A percentile compares a stretch with the other conserved stretches of the same genome.
phyloP scores from a whole-genome alignment of 257 asterid species.

The Coffea eugenioides region DNA sequence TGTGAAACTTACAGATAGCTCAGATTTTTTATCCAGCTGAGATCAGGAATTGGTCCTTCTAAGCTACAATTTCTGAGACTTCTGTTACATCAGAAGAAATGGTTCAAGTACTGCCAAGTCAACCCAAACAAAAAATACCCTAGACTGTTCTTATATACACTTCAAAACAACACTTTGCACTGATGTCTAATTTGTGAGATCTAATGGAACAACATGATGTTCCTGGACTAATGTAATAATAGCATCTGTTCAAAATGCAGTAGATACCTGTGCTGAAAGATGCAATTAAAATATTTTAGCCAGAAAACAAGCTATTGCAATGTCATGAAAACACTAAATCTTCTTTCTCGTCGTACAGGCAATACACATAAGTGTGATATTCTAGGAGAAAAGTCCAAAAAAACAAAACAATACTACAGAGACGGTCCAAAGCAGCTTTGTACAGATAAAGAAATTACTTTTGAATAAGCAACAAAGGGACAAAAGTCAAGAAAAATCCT shows the following conservation, averaged over 20 bases:
- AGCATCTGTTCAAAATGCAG: neutral
- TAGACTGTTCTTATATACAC: neutral
- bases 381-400: neutral
- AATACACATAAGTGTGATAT: neutral
- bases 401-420: neutral
- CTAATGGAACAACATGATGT: neutral
- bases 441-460: neutral
- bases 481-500: neutral
- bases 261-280: neutral
- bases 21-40: conserved; percentile 37
- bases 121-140: neutral
- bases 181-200: neutral
- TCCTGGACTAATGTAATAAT: neutral
- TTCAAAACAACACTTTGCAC: neutral
- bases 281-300: neutral
- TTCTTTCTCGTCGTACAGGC: neutral
- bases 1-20: conserved; percentile 35
- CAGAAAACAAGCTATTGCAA: neutral
- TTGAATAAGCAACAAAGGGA: neutral
- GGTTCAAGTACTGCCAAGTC: neutral
- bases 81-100: conserved; percentile 32
- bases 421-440: neutral
- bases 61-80: conserved; percentile 52
- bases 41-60: conserved; percentile 42
- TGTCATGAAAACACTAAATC: neutral